A percentile compares a stretch with the other conserved stretches of the same genome.
Evolutionary conservation across 148 eudicot species (phyloP).

Genomic region (Nepenthes gracilis): DNA sequence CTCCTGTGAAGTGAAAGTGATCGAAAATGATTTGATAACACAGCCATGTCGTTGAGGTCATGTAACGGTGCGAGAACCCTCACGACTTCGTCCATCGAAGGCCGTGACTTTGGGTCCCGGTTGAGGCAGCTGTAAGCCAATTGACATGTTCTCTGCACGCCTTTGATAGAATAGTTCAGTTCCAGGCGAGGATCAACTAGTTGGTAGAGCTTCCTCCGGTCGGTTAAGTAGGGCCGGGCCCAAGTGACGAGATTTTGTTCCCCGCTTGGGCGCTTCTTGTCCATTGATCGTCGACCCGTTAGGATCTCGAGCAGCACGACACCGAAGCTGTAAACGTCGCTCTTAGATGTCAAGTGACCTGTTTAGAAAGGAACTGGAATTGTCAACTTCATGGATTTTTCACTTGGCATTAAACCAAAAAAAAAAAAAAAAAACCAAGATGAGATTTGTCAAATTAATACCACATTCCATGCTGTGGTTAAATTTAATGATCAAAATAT

Average conservation of each 20-base stretch:
- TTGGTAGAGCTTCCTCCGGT: conserved; percentile 66
- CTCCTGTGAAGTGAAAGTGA: conserved; percentile 49
- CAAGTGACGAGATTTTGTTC: conserved; percentile 90
- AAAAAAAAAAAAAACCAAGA: too few relatives aligned
- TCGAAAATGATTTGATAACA: conserved; percentile 53
- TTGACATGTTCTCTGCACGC: conserved; percentile 72
- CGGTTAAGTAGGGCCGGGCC: conserved; percentile 76
- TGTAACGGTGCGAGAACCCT: conserved; percentile 60
- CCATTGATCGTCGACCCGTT: conserved; percentile 89
- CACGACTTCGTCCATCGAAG: conserved; percentile 80
- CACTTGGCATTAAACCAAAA: too few relatives aligned
- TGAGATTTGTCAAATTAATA: too few relatives aligned
- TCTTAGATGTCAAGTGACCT: conserved; percentile 96
- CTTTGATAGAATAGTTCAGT: conserved; percentile 79
- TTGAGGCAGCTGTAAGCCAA: conserved; percentile 62
- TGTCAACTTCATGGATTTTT: neutral
- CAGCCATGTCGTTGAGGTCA: conserved; percentile 74
- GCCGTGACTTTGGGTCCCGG: conserved; percentile 80
- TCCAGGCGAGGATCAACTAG: conserved; percentile 87
- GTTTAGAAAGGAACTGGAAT: conserved; percentile 7
- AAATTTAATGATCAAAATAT: too few relatives aligned
- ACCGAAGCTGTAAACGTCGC: conserved; percentile 93
- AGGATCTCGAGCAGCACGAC: conserved; percentile 87
- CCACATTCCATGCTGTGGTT: too few relatives aligned
- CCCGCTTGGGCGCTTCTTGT: conserved; percentile 83